Base-by-base conservation (phyloP, 768 basidiomycete species). In the Suillus discolor region DNA sequence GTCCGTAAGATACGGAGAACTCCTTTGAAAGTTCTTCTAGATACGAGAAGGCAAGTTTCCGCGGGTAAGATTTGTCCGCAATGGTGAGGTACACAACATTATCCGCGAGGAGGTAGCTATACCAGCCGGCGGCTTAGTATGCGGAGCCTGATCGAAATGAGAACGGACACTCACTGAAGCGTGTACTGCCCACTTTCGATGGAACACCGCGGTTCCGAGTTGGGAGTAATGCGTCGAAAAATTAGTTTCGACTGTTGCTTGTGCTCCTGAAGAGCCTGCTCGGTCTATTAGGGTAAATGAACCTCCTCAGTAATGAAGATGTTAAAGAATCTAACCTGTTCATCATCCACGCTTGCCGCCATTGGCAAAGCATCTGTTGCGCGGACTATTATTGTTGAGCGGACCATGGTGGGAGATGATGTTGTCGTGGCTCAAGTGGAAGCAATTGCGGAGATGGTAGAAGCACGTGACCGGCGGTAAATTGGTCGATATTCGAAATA, bases 201-300 rank as follows among this genome's bases (percentile, higher is more conserved):
- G 6, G 95, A 97, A 77, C 97, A 98, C 42, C 92, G 87, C 11
- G 96, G 95, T 76, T 99, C 97, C 25, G 93, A 90, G 77, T 98
- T 96, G 54, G 94, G 88, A 34, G 93, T 94, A 73, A 99, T 90
- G 45, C 97, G 89, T 66, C 96, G 87, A 77, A 98, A 98, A 72
- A 99, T 91, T 71, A 99, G 85, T 78, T 99, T 99, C 39, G 96
- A 89, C 77, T 99, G 97, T 71, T 98, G 97, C 77, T 99, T 99
- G 83, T 98, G 95, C 79, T 99, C 97, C 74, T 96, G 94, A 47
- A 99, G 82, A 64, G 90, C 85, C 74, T 92, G 91, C 78, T 99
- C 96, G 69, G 94, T 97, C 97, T 99, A 69, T 54, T 62, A 59
- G 61, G 34, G 41, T 31, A 15, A 34, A 39, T 12, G 5, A 61